phyloP scores from a whole-genome alignment of 2,329 filamentous ascomycete genomes.

The Cercospora zeae-maydis region DNA sequence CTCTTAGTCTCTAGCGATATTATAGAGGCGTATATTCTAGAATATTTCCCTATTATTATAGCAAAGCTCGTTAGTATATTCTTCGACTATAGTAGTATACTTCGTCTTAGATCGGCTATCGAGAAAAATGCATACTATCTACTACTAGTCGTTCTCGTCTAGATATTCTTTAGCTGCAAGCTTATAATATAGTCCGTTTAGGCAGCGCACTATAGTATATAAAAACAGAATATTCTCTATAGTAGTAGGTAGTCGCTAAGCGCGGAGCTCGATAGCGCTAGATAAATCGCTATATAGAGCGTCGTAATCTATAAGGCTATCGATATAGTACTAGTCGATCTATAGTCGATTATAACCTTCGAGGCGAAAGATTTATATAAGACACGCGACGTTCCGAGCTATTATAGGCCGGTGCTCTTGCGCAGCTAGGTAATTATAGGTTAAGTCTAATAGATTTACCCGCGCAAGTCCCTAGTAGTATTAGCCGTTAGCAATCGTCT shows the following conservation, averaged over 20 bases:
- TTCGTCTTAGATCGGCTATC: neutral
- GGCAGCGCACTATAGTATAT: conserved; percentile 3
- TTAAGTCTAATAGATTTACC: conserved; percentile 13
- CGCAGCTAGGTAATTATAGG: neutral
- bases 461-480: conserved; percentile 13
- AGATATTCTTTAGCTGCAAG: conserved; percentile 18
- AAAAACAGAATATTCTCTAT: neutral
- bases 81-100: neutral
- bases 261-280: neutral
- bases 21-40: conserved; percentile 17
- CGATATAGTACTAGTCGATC: conserved; percentile 14
- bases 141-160: conserved; percentile 19
- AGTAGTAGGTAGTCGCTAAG: neutral
- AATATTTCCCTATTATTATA: conserved; percentile 21
- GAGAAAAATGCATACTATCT: conserved; percentile 19
- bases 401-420: neutral
- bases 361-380: conserved; percentile 19
- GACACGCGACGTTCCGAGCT: conserved; percentile 20
- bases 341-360: conserved; percentile 21
- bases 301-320: conserved; percentile 10
- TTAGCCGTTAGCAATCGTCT: neutral
- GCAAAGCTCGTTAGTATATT: conserved; percentile 16
- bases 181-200: conserved; percentile 19
- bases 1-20: neutral
- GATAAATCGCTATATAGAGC: neutral